Conservation (phyloP, 2,329 filamentous ascomycete species). For the Elsinoe australis region DNA sequence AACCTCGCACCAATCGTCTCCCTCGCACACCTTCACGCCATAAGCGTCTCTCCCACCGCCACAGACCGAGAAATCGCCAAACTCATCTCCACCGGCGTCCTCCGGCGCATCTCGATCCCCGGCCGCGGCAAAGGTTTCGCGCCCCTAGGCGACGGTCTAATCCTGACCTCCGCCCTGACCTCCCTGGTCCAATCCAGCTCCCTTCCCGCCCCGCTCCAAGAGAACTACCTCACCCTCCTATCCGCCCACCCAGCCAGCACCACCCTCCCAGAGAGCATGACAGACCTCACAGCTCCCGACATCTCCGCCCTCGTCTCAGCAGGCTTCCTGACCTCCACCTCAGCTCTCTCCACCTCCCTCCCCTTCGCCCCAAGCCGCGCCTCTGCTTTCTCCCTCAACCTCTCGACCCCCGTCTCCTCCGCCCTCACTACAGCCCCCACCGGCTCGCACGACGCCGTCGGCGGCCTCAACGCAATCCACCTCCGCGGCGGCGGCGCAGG, state of each 20-base stretch:
- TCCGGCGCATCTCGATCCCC: slow-evolving; percentile 58
- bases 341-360: slow-evolving; percentile 32
- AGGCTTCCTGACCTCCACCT: slow-evolving; percentile 56
- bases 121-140: slow-evolving; percentile 50
- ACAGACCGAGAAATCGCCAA: slow-evolving; percentile 61
- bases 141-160: slow-evolving; percentile 57
- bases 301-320: slow-evolving; percentile 53
- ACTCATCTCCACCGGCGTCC: slow-evolving; percentile 48
- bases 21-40: slow-evolving; percentile 56
- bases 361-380: slow-evolving; percentile 39
- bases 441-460: slow-evolving; percentile 61
- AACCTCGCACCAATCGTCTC: slow-evolving; percentile 58
- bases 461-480: slow-evolving; percentile 58
- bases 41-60: slow-evolving; percentile 54
- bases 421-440: slow-evolving; percentile 57
- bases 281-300: slow-evolving; percentile 40
- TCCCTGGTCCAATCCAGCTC: slow-evolving; percentile 25
- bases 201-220: slow-evolving; percentile 36
- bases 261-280: slow-evolving; percentile 35
- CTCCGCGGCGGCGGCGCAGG: slow-evolving; percentile 51
- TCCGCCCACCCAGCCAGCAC: slow-evolving; percentile 43
- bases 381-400: slow-evolving; percentile 37
- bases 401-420: slow-evolving; percentile 53
- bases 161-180: slow-evolving; percentile 52
- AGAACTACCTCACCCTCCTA: slow-evolving; percentile 48